Evolutionary conservation across 176 grass and related monocot genomes (phyloP), one percentile per base, ranked within the genome.

Genomic region (Triticum urartu): DNA sequence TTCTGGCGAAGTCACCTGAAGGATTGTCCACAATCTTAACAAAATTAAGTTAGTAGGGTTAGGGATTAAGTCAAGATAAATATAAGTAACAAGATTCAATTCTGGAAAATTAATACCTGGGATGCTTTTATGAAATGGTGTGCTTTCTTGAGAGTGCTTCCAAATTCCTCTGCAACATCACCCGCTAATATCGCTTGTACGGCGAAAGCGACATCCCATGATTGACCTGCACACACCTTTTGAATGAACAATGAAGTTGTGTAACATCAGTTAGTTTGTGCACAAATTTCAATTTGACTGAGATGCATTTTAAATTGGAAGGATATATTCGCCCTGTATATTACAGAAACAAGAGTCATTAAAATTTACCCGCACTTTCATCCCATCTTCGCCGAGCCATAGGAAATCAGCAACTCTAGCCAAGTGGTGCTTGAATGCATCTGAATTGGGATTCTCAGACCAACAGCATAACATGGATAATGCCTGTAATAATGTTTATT

Each of bases 361-460:
- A 24, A 84, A 63, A 38, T 77, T 87, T 90, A 97, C 94, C 94
- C 86, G 88, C 79, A 97, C 90, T 90, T 93, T 97, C 94, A 97
- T 94, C 50, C 94, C 94, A 85, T 97, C 94, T 97, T 97, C 94
- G 60, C 87, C 87, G 56, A 97, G 38, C 91, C 94, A 97, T 52
- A 94, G 69, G 25, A 83, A 97, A 88, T 94, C 94, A 74, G 74
- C 64, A 43, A 93, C 32, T 86, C 94, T 94, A 75, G 91, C 85
- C 79, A 93, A 89, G 68, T 96, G 94, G 21, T 30, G 30, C 82
- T 93, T 86, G 78, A 93, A 87, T 81, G 85, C 83, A 42, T 90
- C 87, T 84, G 89, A 89, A 69, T 68, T 86, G 52, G 84, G 84
- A 88, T 86, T 69, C 79, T 91, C 88, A 48, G 90, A 81, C 81